Evolutionary conservation across 805 yeast genomes (phyloP), one percentile per base, ranked within the genome.

Genomic region (Wickerhamomyces silvicola): DNA sequence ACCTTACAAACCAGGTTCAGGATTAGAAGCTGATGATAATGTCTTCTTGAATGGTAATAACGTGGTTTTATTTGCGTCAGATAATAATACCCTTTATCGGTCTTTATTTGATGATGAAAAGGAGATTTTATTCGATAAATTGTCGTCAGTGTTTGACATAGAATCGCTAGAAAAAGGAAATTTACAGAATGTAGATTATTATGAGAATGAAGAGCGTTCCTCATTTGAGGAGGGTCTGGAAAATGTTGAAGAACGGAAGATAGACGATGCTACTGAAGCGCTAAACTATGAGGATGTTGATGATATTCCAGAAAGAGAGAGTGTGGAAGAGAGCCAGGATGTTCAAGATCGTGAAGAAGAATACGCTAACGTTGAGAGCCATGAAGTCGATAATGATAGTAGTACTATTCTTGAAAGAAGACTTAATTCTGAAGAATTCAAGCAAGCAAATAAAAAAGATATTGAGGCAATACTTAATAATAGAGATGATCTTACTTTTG

Each of bases 71-170:
- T 49, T 42, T 24, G 17, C 29, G 3, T 41, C 52, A 3, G 37
- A 45, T 16, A 39, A 37, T 14, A 20, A 34, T 10, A 35, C 41
- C 1, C 18, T 48, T 6, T 48, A 46, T 23, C 43, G 54, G 15
- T 36, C 50, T 2, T 40, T 49, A 33, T 27, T 34, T 5, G 24
- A 28, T 3, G 35, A 23, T 1, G 54, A 50, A 30, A 42, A 39
- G 16, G 37, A 28, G 1, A 24, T 20, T 3, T 33, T 48, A 14
- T 45, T 38, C 28, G 32, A 28, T 22, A 17, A 31, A n/a, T 14
- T 48, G 9, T 38, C 46, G 6, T 13, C 24, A 3, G 22, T 37
- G 1, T 25, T 48, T 27, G 38, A 41, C 18, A 31, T 42, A 20
- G 32, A 27, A 6, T 25, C 31, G 5, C 18, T 38, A 7, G 24